A percentile compares a stretch with the other conserved stretches of the same genome.
These are phyloP conservation scores for Fusarium protoensiforme DNA, from an alignment of 2,329 filamentous ascomycete genomes.

Conservation along the genomic window DNA sequence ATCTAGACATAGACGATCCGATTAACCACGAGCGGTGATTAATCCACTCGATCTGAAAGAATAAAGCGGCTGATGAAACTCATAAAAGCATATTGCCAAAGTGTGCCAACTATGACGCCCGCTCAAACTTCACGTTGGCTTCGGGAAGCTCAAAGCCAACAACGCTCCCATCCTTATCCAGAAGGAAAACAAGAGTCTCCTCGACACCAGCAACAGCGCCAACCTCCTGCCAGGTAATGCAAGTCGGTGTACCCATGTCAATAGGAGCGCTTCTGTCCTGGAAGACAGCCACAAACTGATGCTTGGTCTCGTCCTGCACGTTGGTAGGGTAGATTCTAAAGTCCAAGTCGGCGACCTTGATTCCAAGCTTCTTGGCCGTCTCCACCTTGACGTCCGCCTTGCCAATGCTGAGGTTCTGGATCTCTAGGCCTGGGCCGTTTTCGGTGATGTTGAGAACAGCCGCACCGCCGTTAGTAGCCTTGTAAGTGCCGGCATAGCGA, in stretches of 20 bases:
- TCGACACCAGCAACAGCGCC: slow-evolving; percentile 15
- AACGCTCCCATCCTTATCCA: not conserved
- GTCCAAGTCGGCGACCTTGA: slow-evolving; percentile 39
- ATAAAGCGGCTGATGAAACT: not conserved
- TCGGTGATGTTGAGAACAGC: slow-evolving; percentile 24
- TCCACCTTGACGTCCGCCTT: slow-evolving; percentile 31
- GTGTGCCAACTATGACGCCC: not conserved
- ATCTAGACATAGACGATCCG: not conserved
- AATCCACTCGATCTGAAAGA: not conserved
- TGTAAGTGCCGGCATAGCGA: slow-evolving; percentile 21
- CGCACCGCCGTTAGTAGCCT: accelerated
- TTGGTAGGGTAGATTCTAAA: slow-evolving; percentile 48
- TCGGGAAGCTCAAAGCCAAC: slow-evolving; percentile 20
- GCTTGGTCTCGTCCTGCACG: slow-evolving; percentile 20
- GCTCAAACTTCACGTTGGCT: not conserved
- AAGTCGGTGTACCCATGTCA: slow-evolving; percentile 49
- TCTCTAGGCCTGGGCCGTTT: slow-evolving; percentile 42
- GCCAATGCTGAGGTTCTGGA: slow-evolving; percentile 22
- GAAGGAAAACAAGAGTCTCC: slow-evolving; percentile 8
- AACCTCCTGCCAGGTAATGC: slow-evolving; percentile 45
- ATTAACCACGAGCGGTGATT: not conserved
- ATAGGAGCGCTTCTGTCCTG: slow-evolving; percentile 45
- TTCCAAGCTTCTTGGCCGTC: slow-evolving; percentile 31
- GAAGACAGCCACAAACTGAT: slow-evolving; percentile 46
- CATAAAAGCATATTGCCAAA: not conserved